A percentile compares a stretch with the other conserved stretches of the same genome.
Conservation (phyloP, 441 rosid genomes). For the Macaranga tanarius region DNA sequence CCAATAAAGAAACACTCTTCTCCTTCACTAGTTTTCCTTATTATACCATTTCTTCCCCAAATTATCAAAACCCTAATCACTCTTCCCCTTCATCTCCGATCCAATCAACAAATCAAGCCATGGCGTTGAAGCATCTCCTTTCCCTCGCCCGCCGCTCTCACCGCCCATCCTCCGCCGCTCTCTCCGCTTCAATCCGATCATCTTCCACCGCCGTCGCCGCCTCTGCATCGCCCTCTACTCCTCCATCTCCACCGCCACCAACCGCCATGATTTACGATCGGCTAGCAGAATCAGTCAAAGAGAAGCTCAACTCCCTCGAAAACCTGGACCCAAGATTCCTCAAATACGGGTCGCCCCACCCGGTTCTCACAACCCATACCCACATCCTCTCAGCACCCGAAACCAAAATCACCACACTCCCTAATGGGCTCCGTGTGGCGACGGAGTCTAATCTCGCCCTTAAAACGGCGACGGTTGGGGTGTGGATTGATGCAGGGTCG, state of each 20-base stretch:
- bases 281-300: conserved; percentile 57
- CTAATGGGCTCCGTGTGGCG: conserved; percentile 87
- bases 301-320: conserved; percentile 61
- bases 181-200: conserved; percentile 45
- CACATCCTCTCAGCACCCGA: conserved; percentile 86
- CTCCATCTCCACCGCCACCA: conserved; percentile 52
- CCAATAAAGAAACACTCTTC: no score
- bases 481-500: conserved; percentile 99
- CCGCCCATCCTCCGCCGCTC: conserved; percentile 38
- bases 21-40: no score
- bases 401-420: conserved; percentile 81
- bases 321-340: conserved; percentile 83
- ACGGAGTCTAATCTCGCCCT: conserved; percentile 83
- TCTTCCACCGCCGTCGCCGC: conserved; percentile 44
- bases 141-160: conserved; percentile 54
- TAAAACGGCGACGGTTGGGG: conserved; percentile 90
- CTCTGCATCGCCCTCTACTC: conserved; percentile 35
- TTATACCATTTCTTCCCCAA: no score
- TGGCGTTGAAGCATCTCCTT: conserved; percentile 31
- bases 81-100: no score
- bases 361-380: conserved; percentile 54
- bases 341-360: conserved; percentile 87
- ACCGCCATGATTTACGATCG: conserved; percentile 79
- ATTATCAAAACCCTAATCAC: no score
- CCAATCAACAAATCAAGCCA: no score